A percentile compares a stretch with the other conserved stretches of the same genome.
These are phyloP conservation scores for Monosporascus sp. DNA, from an alignment of 2,329 filamentous ascomycete genomes.

Conservation along the genomic window DNA sequence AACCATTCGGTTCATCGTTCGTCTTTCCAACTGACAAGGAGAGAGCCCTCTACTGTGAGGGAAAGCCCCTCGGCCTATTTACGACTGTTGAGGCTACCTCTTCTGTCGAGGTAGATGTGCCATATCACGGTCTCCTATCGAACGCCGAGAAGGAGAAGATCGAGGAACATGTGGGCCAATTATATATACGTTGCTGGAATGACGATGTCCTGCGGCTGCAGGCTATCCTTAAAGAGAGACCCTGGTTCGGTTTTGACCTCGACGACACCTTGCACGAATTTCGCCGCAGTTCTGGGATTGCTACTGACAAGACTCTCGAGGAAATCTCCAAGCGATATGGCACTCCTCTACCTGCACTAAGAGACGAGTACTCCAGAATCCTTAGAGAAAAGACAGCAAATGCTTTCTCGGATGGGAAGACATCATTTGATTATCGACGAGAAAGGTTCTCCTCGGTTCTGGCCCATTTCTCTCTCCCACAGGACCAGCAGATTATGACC, in stretches of 20 bases:
- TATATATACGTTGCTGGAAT: not conserved
- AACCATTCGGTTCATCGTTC: not conserved
- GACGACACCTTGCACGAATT: conserved; percentile 45
- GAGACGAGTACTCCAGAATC: conserved; percentile 26
- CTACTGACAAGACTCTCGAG: conserved; percentile 27
- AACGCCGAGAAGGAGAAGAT: conserved; percentile 1
- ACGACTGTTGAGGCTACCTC: no score
- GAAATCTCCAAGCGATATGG: conserved; percentile 18
- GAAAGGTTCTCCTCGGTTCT: conserved; percentile 33
- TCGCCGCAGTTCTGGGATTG: conserved; percentile 31
- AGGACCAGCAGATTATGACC: conserved; percentile 12
- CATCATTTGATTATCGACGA: conserved; percentile 35
- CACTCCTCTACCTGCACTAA: conserved; percentile 9
- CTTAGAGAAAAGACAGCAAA: conserved; percentile 17
- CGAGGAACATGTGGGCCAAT: not conserved
- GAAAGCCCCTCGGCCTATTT: no score
- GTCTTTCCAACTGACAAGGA: not conserved
- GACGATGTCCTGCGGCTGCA: conserved; percentile 2
- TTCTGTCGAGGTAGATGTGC: not conserved
- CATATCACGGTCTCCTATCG: not conserved
- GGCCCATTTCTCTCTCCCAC: conserved; percentile 15
- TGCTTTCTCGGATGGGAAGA: conserved; percentile 2
- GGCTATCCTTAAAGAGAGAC: conserved; percentile 11
- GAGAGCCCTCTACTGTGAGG: no score
- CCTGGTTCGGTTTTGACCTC: conserved; percentile 42